Evolutionary conservation across 2,329 filamentous ascomycete species (phyloP).

Genomic region (Cladosporium colombiae): DNA sequence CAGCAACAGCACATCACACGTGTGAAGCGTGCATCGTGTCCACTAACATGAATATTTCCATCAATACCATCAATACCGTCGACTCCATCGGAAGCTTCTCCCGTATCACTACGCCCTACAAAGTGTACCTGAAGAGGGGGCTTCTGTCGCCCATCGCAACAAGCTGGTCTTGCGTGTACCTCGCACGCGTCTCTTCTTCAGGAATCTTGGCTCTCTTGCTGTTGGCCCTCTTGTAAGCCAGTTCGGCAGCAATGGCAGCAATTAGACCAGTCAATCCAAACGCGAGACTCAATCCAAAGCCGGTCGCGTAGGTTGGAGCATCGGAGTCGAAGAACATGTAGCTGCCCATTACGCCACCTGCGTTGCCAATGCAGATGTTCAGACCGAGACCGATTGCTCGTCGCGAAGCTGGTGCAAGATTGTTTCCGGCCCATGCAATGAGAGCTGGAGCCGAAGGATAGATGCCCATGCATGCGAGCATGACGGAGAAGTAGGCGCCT

Average conservation of each 20-base stretch:
- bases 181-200: slow-evolving; percentile 38
- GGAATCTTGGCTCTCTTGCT: slow-evolving; percentile 36
- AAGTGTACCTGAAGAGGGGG: slow-evolving; percentile 42
- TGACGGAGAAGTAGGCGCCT: slow-evolving; percentile 29
- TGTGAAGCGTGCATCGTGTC: neutral
- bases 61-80: neutral
- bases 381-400: slow-evolving; percentile 44
- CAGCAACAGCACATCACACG: neutral
- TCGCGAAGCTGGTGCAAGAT: slow-evolving; percentile 36
- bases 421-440: slow-evolving; percentile 33
- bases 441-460: slow-evolving; percentile 27
- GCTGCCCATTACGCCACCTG: slow-evolving; percentile 45
- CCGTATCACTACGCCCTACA: slow-evolving; percentile 13
- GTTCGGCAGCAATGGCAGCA: slow-evolving; percentile 32
- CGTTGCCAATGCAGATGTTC: slow-evolving; percentile 42
- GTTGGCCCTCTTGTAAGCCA: slow-evolving; percentile 38
- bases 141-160: slow-evolving; percentile 42
- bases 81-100: neutral
- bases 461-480: slow-evolving; percentile 30
- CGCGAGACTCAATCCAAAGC: slow-evolving; percentile 39
- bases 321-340: slow-evolving; percentile 39
- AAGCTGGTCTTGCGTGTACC: slow-evolving; percentile 40
- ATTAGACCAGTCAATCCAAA: slow-evolving; percentile 29
- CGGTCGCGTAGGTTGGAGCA: slow-evolving; percentile 40
- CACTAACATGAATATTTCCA: neutral